These are phyloP conservation scores for Dactylorhiza incarnata DNA, from an alignment of 106 monocot genomes.

Conservation along the genomic window DNA sequence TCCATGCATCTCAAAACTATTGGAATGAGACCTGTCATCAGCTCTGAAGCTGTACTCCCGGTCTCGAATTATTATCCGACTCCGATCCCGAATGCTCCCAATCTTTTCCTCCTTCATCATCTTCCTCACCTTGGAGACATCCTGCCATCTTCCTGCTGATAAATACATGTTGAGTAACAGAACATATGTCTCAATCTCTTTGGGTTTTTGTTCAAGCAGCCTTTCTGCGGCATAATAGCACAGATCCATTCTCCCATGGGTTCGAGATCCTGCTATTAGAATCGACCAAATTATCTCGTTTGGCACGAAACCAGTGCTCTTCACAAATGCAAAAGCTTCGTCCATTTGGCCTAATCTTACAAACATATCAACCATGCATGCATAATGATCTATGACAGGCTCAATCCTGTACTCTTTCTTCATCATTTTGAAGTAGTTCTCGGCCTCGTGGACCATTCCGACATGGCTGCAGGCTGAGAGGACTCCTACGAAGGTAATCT, in stretches of 20 bases:
- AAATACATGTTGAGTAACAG: slow-evolving; percentile 80
- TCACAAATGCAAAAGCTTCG: slow-evolving; percentile 62
- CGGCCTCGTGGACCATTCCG: slow-evolving; percentile 65
- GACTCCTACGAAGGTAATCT: slow-evolving; percentile 78
- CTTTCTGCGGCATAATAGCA: slow-evolving; percentile 63
- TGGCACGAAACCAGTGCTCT: slow-evolving; percentile 54
- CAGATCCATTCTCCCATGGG: slow-evolving; percentile 71
- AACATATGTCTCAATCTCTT: slow-evolving; percentile 52
- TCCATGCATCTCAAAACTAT: slow-evolving; percentile 32
- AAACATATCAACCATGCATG: slow-evolving; percentile 93
- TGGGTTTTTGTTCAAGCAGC: slow-evolving; percentile 58
- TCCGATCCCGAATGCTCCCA: slow-evolving; percentile 50
- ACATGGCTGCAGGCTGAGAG: slow-evolving; percentile 92
- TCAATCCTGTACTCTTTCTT: slow-evolving; percentile 63
- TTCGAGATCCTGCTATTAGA: slow-evolving; percentile 71
- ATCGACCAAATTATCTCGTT: slow-evolving; percentile 91
- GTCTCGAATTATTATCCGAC: slow-evolving; percentile 70
- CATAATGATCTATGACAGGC: slow-evolving; percentile 81
- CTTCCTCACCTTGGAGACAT: slow-evolving; percentile 69
- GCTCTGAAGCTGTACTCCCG: slow-evolving; percentile 56
- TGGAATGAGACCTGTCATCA: slow-evolving; percentile 46
- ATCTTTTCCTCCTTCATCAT: slow-evolving; percentile 78
- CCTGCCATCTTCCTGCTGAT: slow-evolving; percentile 73
- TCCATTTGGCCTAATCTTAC: slow-evolving; percentile 66
- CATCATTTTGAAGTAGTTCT: slow-evolving; percentile 82